These are phyloP conservation scores for Carex pumila DNA, from an alignment of 176 grass and related monocot species.

Conservation along the genomic window DNA sequence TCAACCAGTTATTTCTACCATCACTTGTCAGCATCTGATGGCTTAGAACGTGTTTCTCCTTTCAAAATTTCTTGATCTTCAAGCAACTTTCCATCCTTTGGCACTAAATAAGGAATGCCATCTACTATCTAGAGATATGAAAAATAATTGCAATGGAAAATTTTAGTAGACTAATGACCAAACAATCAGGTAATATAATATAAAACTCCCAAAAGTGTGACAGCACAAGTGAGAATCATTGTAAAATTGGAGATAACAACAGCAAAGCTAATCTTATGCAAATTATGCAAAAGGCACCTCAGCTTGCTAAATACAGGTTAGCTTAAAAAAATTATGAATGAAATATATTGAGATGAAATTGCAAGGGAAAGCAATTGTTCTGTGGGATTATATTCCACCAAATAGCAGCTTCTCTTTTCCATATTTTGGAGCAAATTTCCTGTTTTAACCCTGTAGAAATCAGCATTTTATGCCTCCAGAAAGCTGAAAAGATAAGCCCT, in stretches of 20 bases:
- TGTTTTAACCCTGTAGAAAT: background rate
- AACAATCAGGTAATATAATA: background rate
- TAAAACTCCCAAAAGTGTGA: background rate
- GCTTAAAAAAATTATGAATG: background rate
- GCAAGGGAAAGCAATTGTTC: background rate
- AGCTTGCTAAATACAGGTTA: background rate
- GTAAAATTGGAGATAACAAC: background rate
- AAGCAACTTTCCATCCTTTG: constrained; percentile 66
- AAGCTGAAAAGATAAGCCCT: background rate
- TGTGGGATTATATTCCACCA: background rate
- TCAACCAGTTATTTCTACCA: background rate
- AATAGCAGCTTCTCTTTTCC: background rate
- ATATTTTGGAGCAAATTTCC: background rate
- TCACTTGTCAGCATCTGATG: background rate
- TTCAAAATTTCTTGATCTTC: constrained; percentile 32
- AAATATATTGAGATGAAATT: background rate
- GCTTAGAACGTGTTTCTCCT: constrained; percentile 4
- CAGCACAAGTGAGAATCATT: background rate
- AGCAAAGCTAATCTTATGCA: background rate
- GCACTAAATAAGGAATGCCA: constrained; percentile 67
- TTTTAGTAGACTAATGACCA: background rate
- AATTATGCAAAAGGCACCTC: background rate
- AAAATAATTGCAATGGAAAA: background rate
- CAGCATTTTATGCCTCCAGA: background rate
- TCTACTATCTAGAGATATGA: constrained; percentile 47